Evolutionary conservation across 2,329 filamentous ascomycete genomes (phyloP), one percentile per base, ranked within the genome.

Genomic region (Calonectria montana): DNA sequence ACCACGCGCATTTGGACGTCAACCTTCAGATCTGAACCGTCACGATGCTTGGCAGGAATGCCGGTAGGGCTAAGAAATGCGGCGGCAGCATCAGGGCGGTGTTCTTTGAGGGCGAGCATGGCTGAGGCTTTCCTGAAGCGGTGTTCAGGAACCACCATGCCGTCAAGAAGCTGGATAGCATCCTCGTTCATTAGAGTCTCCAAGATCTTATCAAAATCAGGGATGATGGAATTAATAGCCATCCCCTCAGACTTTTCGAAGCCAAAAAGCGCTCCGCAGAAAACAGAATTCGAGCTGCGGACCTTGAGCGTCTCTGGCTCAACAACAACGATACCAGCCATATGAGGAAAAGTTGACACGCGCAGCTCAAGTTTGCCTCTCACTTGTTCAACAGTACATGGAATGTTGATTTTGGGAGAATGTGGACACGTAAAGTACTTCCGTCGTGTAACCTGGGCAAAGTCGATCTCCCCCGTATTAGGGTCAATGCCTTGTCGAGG

Each of bases 1-100:
- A 98, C 96, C 27, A 99, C 95, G 39, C 97, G 92, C 93, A 99
- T 95, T 83, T 99, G 97, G 35, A 98, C 92, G 81, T 99, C 97
- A 41, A 99, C 94, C 83, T 95, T 96, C 74, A 99, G 93, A 73
- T 97, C 94, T 0, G 94, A 93, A 3, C 97, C 96, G 81, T 99
- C 97, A 45, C 96, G 92, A 82, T 99, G 97, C 79, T 91, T 93
- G 1, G 95, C 97, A 6, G 93, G 91, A 47, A 99, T 87, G 15
- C 97, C 97, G 75, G 94, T 93, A 2, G 97, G 95, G 67, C 93
- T 91, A 57, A 97, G 85, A 81, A 98, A 98, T 48, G 94, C 91
- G 2, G 92, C 90, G 0, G 93, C 90, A 9, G 93, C 93, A 83
- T 98, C 94, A 53, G 92, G 90, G 55, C 92, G 94, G 31, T 94